Evolutionary conservation across 345 rosid genomes (phyloP).

Genomic region (Brassica juncea): DNA sequence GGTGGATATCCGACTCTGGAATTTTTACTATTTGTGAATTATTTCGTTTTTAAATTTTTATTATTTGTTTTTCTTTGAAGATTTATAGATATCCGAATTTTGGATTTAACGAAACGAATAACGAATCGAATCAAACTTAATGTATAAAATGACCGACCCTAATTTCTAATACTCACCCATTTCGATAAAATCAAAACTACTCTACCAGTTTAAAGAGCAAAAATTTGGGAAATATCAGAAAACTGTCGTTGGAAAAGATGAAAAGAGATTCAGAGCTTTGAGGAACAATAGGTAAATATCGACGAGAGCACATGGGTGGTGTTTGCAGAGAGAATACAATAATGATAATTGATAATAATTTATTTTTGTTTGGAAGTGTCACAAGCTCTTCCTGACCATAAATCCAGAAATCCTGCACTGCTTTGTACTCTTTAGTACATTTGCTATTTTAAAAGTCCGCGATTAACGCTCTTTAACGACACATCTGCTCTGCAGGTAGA

Average conservation of each 20-base stretch:
- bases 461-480: conserved; percentile 26
- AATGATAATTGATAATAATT: background rate
- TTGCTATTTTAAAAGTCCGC: conserved; percentile 33
- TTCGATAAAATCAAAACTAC: background rate
- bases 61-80: no score
- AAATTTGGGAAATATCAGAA: conserved; percentile 11
- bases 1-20: no score
- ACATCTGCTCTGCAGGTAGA: conserved; percentile 21
- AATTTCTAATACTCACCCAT: background rate
- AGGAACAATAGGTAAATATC: background rate
- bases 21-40: no score
- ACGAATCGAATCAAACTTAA: no score
- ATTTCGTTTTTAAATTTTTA: no score
- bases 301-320: conserved; percentile 27
- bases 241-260: conserved; percentile 12
- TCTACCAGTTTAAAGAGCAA: background rate
- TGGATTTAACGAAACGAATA: no score
- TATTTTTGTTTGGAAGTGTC: conserved; percentile 32
- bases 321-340: conserved; percentile 6
- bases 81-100: no score
- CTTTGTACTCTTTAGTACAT: conserved; percentile 35
- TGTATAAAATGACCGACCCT: no score
- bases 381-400: conserved; percentile 26
- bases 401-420: conserved; percentile 12
- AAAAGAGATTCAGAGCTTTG: conserved; percentile 11